Base-by-base conservation (phyloP, 2,329 filamentous ascomycete species). In the Paracoccidioides lutzii region DNA sequence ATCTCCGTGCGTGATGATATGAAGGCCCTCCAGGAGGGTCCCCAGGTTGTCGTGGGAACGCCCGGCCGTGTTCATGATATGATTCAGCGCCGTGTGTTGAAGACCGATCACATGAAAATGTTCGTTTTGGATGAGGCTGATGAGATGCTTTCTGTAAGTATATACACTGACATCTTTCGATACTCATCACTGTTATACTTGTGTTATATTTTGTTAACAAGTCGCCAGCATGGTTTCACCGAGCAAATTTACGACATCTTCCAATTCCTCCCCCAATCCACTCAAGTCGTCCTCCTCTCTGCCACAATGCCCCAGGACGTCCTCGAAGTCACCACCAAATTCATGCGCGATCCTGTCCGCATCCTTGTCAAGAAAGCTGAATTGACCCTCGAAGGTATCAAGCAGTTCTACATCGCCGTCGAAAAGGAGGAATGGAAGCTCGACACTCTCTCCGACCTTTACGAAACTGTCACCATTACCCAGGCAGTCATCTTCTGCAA, bases 191-290 rank as follows among this genome's bases (percentile, higher is more conserved):
- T 6, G 35, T 37, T 37, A 5, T 3, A 1, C 37, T 7, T 35
- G 5, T 42, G 15, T 5, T 33, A n/a, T 8, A 41, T 43, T 38
- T 28, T 30, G 12, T 10, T 15, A 10, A 10, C 7, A 14, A 8
- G 37, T 53, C 5, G 22, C 22, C 44, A 62, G 82, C 91, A 91
- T 71, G 93, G 93, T 81, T 98, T 98, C 84, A 95, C 90, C 69
- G 93, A 98, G 81, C 93, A 98, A 81, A 98, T 98, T 79, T 98
- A 98, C 82, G 93, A 98, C 76, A 95, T 98, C 78, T 98, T 96
- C 85, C 91, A 95, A 78, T 88, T 96, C 59, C 87, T 98, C 55
- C 93, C 93, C 57, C 93, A 95, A 78, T 90, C 89, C 61, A 98
- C 91, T 72, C 93, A 98, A 82, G 93, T 98, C 64, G 91, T 97